Conservation (phyloP, 768 basidiomycete genomes). For the Omphalotus guepiniiformis region DNA sequence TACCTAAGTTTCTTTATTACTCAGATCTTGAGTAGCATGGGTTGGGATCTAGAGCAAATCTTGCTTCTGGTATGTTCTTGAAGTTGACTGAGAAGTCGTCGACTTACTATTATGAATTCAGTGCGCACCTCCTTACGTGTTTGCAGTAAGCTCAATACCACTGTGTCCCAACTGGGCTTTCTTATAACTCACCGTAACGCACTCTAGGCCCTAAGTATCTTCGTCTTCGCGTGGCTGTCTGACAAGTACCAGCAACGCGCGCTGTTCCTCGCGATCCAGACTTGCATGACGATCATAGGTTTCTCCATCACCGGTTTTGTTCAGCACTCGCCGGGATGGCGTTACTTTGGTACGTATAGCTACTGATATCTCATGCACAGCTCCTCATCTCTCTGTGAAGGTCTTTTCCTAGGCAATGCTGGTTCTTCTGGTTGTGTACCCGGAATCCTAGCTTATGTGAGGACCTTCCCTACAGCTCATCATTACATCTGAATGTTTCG, state of each 20-base stretch:
- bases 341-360: slow-evolving; percentile 3
- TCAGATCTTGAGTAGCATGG: slow-evolving; percentile 43
- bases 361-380: not conserved
- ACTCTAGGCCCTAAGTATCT: slow-evolving; percentile 33
- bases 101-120: slow-evolving; percentile 16
- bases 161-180: not conserved
- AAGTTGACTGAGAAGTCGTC: not conserved
- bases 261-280: slow-evolving; percentile 36
- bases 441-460: slow-evolving; percentile 46
- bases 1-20: slow-evolving; percentile 30
- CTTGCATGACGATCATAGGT: slow-evolving; percentile 35
- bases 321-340: slow-evolving; percentile 5
- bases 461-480: slow-evolving; percentile 10
- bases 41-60: slow-evolving; percentile 38
- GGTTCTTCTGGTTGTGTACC: slow-evolving; percentile 44
- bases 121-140: slow-evolving; percentile 44
- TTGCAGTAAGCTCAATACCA: slow-evolving; percentile 30
- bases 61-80: slow-evolving; percentile 36
- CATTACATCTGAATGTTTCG: not conserved
- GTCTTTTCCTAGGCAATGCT: slow-evolving; percentile 41
- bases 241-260: slow-evolving; percentile 40
- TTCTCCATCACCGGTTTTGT: slow-evolving; percentile 35
- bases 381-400: slow-evolving; percentile 17
- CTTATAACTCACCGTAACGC: too few relatives aligned
- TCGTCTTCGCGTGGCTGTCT: slow-evolving; percentile 43